Percentiles rank a stretch among this genome's conserved stretches.
Conservation (phyloP, 2,329 filamentous ascomycete genomes). For the Cryphonectria naterciae region DNA sequence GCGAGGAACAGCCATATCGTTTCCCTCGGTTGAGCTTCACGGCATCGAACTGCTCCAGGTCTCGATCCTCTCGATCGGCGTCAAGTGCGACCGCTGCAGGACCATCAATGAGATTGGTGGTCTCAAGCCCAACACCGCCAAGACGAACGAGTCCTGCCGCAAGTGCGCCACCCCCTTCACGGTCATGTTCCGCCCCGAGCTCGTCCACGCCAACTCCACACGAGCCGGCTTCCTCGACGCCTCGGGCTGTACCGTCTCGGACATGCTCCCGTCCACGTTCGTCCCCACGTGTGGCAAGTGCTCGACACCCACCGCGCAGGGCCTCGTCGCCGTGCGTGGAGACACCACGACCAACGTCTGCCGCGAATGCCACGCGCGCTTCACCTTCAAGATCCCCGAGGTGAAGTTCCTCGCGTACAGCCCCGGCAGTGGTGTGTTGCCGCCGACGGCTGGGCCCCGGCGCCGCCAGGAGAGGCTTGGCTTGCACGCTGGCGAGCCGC, state of each 20-base stretch:
- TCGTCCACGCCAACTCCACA: constrained; percentile 74
- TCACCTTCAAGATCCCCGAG: constrained; percentile 78
- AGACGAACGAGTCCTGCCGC: constrained; percentile 58
- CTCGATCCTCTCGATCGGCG: constrained; percentile 65
- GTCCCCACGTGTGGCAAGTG: constrained; percentile 77
- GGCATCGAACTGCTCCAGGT: constrained; percentile 78
- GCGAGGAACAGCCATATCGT: constrained; percentile 75
- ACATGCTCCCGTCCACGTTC: constrained; percentile 80
- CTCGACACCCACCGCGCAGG: constrained; percentile 68
- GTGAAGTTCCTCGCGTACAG: constrained; percentile 77
- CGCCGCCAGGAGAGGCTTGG: constrained; percentile 59
- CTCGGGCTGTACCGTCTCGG: constrained; percentile 72
- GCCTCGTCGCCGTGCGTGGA: constrained; percentile 73
- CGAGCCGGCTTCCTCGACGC: constrained; percentile 79
- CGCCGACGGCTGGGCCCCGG: constrained; percentile 43
- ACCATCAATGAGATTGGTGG: constrained; percentile 71
- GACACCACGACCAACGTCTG: constrained; percentile 76
- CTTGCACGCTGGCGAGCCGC: constrained; percentile 59
- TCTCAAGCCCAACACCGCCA: constrained; percentile 57
- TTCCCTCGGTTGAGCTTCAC: constrained; percentile 76
- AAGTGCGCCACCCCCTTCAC: constrained; percentile 61
- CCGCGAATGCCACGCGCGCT: constrained; percentile 77
- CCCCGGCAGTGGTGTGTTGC: constrained; percentile 47
- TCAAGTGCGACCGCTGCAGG: constrained; percentile 82
- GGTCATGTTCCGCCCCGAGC: constrained; percentile 64